Percentiles rank a stretch among this genome's conserved stretches.
phyloP scores from a whole-genome alignment of 2,329 filamentous ascomycete genomes.

The Hymenoscyphus repandus region DNA sequence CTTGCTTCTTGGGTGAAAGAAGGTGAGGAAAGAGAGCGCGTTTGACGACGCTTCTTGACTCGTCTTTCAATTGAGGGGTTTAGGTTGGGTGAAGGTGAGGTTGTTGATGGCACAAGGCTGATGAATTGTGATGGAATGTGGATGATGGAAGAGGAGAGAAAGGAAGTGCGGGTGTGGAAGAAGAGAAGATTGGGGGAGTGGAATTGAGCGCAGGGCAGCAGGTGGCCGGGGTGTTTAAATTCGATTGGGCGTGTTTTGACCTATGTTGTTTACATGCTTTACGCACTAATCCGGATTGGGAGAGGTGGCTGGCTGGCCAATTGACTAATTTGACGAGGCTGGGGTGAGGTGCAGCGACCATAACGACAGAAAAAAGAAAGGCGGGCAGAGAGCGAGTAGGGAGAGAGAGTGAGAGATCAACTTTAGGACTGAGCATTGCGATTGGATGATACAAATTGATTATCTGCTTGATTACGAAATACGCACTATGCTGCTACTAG shows the following conservation, averaged over 20 bases:
- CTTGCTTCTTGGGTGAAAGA: constrained; percentile 55
- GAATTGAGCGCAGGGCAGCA: neutral
- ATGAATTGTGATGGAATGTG: constrained; percentile 6
- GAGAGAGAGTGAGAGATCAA: too few species aligned
- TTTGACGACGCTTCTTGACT: constrained; percentile 23
- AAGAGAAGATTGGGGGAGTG: constrained; percentile 1
- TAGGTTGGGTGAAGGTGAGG: constrained; percentile 1
- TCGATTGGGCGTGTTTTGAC: constrained; percentile 1
- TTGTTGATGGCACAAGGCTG: constrained; percentile 4
- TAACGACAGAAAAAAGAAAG: neutral
- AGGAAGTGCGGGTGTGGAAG: too few species aligned
- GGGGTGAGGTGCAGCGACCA: neutral
- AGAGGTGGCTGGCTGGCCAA: neutral
- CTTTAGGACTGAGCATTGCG: too few species aligned
- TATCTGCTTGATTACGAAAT: too few species aligned
- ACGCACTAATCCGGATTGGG: neutral
- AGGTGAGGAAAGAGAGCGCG: constrained; percentile 35
- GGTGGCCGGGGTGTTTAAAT: constrained; percentile 4
- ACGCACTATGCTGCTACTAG: too few species aligned
- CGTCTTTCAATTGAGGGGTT: constrained; percentile 16
- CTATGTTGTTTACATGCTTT: neutral
- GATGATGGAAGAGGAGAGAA: neutral
- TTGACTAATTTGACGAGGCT: neutral
- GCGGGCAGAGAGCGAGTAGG: too few species aligned
- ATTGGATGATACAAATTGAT: too few species aligned